These are phyloP conservation scores for Cercophora samala DNA, from an alignment of 495 filamentous ascomycete species.

Conservation along the genomic window DNA sequence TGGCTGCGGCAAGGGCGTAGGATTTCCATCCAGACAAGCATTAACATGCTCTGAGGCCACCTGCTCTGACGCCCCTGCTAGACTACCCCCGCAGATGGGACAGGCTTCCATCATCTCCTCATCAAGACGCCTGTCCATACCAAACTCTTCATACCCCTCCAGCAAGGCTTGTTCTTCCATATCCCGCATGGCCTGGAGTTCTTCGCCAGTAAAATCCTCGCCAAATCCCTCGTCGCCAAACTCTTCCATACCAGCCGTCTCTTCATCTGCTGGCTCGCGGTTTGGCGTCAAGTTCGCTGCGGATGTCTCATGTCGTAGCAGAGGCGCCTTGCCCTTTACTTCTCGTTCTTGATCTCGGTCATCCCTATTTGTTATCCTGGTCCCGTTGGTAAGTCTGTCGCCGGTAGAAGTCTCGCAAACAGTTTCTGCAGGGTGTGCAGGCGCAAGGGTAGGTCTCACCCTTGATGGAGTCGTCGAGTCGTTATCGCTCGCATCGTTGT, in stretches of 20 bases:
- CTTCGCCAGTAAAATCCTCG: slow-evolving; percentile 58
- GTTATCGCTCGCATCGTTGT: slow-evolving; percentile 16
- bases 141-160: slow-evolving; percentile 50
- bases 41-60: slow-evolving; percentile 79
- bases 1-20: slow-evolving; percentile 44
- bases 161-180: slow-evolving; percentile 61
- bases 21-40: slow-evolving; percentile 81
- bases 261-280: slow-evolving; percentile 20
- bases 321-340: slow-evolving; percentile 3
- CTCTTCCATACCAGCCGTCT: slow-evolving; percentile 24
- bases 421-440: neutral
- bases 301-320: slow-evolving; percentile 27
- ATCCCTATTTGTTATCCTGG: slow-evolving; percentile 11
- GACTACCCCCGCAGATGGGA: slow-evolving; percentile 68
- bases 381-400: slow-evolving; percentile 24
- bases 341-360: neutral
- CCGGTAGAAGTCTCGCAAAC: neutral
- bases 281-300: slow-evolving; percentile 4
- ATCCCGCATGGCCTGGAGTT: slow-evolving; percentile 56
- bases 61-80: slow-evolving; percentile 57
- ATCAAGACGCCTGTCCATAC: slow-evolving; percentile 3
- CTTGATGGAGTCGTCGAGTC: slow-evolving; percentile 14
- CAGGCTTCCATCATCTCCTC: slow-evolving; percentile 47
- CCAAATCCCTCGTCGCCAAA: slow-evolving; percentile 27
- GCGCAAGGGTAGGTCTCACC: slow-evolving; percentile 18